These are phyloP conservation scores for Ophiostoma himal-ulmi DNA, from an alignment of 2,329 filamentous ascomycete genomes.

Conservation along the genomic window DNA sequence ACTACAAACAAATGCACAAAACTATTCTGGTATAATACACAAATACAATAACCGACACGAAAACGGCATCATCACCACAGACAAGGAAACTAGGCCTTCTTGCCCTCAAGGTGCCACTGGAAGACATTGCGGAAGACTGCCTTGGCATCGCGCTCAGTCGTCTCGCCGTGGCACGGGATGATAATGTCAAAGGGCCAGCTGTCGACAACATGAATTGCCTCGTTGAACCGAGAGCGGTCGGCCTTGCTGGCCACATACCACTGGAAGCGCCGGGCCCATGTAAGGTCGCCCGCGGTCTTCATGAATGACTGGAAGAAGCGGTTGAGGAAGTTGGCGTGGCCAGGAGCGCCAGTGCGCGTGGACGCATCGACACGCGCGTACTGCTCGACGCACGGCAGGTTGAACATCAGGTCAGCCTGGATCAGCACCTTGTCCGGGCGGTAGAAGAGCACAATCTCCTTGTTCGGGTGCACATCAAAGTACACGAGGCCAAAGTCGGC, in stretches of 20 bases:
- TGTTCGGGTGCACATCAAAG: conserved; percentile 71
- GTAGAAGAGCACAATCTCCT: conserved; percentile 83
- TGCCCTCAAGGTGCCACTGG: conserved; percentile 63
- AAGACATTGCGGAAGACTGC: conserved; percentile 71
- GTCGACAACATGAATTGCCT: conserved; percentile 62
- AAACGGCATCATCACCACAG: neutral
- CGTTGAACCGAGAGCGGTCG: conserved; percentile 63
- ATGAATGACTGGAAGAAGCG: conserved; percentile 49
- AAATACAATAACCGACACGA: neutral
- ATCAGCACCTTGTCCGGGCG: conserved; percentile 74
- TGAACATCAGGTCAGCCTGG: conserved; percentile 87
- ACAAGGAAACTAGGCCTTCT: neutral
- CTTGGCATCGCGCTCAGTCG: conserved; percentile 69
- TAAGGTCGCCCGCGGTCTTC: conserved; percentile 58
- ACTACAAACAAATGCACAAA: neutral
- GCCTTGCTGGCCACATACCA: conserved; percentile 64
- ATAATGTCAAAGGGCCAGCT: conserved; percentile 80
- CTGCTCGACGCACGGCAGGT: conserved; percentile 81
- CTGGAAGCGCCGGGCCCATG: conserved; percentile 70
- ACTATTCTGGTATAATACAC: neutral
- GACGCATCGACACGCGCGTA: conserved; percentile 51
- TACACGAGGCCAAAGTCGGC: conserved; percentile 81
- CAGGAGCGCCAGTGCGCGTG: conserved; percentile 37
- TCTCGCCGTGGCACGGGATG: conserved; percentile 90
- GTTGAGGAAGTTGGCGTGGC: conserved; percentile 38